Percentiles rank a stretch among this genome's conserved stretches.
Conservation (phyloP, 306 rosid species). For the Fagus crenata region DNA sequence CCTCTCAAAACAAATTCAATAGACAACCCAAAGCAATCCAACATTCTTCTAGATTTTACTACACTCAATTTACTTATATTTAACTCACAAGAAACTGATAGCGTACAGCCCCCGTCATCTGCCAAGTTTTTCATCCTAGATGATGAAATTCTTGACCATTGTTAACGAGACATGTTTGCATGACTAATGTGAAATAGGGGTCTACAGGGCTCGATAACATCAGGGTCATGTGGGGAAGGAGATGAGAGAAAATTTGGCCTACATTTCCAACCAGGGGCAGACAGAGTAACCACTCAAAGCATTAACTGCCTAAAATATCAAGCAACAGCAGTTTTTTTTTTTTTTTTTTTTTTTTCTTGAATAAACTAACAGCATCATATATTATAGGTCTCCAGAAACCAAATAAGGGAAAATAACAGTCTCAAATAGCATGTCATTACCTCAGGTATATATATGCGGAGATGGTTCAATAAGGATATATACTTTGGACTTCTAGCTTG, state of each 20-base stretch:
- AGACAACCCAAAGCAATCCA: background rate
- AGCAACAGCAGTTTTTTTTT: background rate
- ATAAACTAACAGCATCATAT: background rate
- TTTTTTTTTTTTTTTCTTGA: background rate
- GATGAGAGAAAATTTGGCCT: background rate
- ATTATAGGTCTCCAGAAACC: background rate
- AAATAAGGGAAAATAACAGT: background rate
- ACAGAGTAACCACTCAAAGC: background rate
- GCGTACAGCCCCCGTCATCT: background rate
- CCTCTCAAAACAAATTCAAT: background rate
- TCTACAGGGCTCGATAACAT: conserved; percentile 10
- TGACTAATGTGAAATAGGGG: background rate
- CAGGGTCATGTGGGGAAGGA: background rate
- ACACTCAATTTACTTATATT: background rate
- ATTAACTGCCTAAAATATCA: conserved; percentile 8
- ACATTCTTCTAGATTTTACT: background rate
- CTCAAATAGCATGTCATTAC: conserved; percentile 41
- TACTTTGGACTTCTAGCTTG: conserved; percentile 98
- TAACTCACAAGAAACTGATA: background rate
- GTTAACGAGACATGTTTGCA: background rate
- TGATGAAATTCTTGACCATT: conserved; percentile 2
- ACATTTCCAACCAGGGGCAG: background rate
- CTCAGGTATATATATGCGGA: conserved; percentile 97
- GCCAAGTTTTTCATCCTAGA: background rate
- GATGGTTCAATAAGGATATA: conserved; percentile 93